A percentile compares a stretch with the other conserved stretches of the same genome.
phyloP scores from a whole-genome alignment of 257 asterid species.

The Scutellaria baicalensis region DNA sequence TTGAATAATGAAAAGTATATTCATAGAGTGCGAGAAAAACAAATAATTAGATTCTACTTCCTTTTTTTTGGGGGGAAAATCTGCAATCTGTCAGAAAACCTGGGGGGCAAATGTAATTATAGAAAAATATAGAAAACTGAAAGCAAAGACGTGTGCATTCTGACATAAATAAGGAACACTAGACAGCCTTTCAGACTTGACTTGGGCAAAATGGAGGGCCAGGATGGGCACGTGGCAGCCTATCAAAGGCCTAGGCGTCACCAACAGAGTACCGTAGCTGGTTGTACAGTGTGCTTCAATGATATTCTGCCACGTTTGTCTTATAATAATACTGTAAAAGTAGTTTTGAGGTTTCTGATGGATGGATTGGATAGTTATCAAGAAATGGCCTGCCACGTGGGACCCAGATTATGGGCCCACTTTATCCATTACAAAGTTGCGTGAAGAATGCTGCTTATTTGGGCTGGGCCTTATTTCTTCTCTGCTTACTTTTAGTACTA shows the following conservation, averaged over 20 bases:
- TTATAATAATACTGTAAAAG: not conserved
- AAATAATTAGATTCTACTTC: too few relatives aligned
- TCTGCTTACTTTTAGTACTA: not conserved
- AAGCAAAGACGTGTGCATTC: not conserved
- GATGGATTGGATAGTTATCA: conserved; percentile 2
- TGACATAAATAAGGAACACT: not conserved
- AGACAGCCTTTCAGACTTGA: not conserved
- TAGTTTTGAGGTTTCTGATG: not conserved
- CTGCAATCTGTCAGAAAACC: too few relatives aligned
- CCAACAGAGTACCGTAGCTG: not conserved
- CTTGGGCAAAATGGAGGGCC: not conserved
- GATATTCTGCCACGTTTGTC: not conserved
- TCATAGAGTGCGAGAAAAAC: too few relatives aligned
- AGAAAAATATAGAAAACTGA: not conserved
- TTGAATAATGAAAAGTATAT: too few relatives aligned
- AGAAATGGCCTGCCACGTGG: not conserved
- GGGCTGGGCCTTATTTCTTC: not conserved
- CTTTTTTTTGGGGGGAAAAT: too few relatives aligned
- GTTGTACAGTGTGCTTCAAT: not conserved
- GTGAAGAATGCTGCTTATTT: not conserved
- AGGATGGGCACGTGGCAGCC: conserved; percentile 10
- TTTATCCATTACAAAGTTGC: conserved; percentile 11
- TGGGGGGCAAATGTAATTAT: too few relatives aligned
- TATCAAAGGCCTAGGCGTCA: not conserved
- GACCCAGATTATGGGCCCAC: conserved; percentile 2